A percentile compares a stretch with the other conserved stretches of the same genome.
phyloP scores from a whole-genome alignment of 768 basidiomycete species.

The Crassisporium funariophilum region DNA sequence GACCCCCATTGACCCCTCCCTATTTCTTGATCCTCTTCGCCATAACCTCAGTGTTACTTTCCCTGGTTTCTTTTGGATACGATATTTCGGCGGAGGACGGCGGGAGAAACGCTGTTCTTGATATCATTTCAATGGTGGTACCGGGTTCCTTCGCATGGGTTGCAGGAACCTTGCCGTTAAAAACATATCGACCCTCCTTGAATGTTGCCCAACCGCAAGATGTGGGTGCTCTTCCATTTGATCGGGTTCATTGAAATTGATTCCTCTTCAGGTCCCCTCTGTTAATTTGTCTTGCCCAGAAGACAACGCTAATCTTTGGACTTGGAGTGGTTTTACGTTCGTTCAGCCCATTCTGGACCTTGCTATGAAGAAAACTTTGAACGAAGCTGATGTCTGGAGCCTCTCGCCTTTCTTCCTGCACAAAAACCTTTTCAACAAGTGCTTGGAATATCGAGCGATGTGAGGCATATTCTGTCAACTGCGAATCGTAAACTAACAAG shows the following conservation, averaged over 20 bases:
- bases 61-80: conserved; percentile 38
- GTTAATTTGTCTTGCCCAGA: conserved; percentile 57
- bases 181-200: conserved; percentile 41
- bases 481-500: background rate
- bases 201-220: conserved; percentile 53
- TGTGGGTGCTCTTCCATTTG: conserved; percentile 33
- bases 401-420: conserved; percentile 71
- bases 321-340: conserved; percentile 67
- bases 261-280: conserved; percentile 46
- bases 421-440: conserved; percentile 67
- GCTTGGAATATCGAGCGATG: conserved; percentile 50
- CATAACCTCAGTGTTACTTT: conserved; percentile 35
- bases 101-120: conserved; percentile 20
- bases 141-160: conserved; percentile 46
- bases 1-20: conserved; percentile 52
- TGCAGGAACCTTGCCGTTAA: conserved; percentile 60
- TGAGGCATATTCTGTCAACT: conserved; percentile 19
- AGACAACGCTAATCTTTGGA: conserved; percentile 64
- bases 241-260: background rate
- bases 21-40: conserved; percentile 43
- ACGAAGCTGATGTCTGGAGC: conserved; percentile 59
- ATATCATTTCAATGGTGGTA: conserved; percentile 33
- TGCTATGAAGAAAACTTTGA: conserved; percentile 50
- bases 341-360: conserved; percentile 62
- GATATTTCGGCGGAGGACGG: conserved; percentile 23